phyloP scores from a whole-genome alignment of 2,329 filamentous ascomycete species.

The Monilinia vaccinii-corymbosi region DNA sequence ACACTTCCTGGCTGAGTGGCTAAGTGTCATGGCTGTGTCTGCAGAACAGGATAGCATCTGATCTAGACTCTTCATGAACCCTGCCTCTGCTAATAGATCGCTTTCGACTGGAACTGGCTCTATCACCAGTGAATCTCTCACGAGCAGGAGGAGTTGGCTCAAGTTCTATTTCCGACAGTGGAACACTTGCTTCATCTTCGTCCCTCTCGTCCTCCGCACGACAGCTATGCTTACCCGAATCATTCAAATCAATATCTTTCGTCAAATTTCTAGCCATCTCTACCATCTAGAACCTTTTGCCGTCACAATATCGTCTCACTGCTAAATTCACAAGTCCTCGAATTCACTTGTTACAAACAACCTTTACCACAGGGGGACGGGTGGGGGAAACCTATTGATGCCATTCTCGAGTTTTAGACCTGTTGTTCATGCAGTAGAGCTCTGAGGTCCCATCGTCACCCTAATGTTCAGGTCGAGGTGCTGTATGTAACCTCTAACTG shows the following conservation, averaged over 20 bases:
- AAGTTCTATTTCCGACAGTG: background rate
- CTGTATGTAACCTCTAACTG: no score
- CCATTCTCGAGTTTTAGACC: background rate
- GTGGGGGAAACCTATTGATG: no score
- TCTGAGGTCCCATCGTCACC: background rate
- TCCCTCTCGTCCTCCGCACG: background rate
- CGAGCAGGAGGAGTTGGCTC: background rate
- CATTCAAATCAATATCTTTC: no score
- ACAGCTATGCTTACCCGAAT: no score
- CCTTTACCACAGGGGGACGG: no score
- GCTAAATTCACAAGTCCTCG: no score
- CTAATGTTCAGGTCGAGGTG: background rate
- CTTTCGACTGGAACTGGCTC: background rate
- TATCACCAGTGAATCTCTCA: background rate
- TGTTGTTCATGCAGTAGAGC: background rate
- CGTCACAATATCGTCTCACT: no score
- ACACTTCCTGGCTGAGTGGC: no score
- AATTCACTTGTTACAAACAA: no score
- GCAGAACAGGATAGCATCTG: background rate
- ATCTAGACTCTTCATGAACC: background rate
- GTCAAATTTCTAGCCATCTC: no score
- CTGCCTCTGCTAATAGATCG: background rate
- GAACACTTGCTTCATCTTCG: background rate
- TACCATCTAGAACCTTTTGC: no score
- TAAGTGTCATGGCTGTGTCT: no score